A percentile compares a stretch with the other conserved stretches of the same genome.
Evolutionary conservation across 345 rosid species (phyloP).

Genomic region (Kandelia obovata): DNA sequence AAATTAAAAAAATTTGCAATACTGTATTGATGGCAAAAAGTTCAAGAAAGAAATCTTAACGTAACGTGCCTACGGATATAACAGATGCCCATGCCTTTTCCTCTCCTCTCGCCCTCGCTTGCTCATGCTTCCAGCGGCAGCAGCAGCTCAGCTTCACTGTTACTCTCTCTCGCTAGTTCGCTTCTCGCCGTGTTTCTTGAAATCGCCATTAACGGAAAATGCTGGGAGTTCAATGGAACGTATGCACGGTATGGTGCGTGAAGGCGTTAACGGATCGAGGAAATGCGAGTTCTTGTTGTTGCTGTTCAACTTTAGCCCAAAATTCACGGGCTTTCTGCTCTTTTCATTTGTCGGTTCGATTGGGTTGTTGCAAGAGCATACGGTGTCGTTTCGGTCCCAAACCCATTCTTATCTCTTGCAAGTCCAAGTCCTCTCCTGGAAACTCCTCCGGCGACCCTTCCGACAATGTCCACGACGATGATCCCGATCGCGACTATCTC

Average conservation of each 20-base stretch:
- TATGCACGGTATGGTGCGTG: constrained; percentile 27
- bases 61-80: too few species aligned
- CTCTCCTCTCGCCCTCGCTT: too few species aligned
- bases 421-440: constrained; percentile 40
- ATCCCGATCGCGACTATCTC: constrained; percentile 46
- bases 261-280: constrained; percentile 18
- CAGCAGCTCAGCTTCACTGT: background rate
- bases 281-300: constrained; percentile 8
- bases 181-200: background rate
- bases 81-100: too few species aligned
- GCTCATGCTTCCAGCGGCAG: too few species aligned
- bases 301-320: background rate
- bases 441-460: constrained; percentile 42
- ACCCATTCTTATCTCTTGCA: constrained; percentile 40
- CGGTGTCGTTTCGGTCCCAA: constrained; percentile 21
- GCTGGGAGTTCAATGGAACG: constrained; percentile 37
- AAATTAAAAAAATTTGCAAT: too few species aligned
- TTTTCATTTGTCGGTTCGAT: constrained; percentile 26
- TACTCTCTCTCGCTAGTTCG: background rate
- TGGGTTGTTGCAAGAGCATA: constrained; percentile 16
- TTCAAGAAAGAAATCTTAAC: too few species aligned
- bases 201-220: constrained; percentile 20
- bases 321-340: constrained; percentile 17
- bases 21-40: too few species aligned
- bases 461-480: constrained; percentile 28